phyloP scores from a whole-genome alignment of 1,139 yeast genomes.

The Suhomyces choctaworum region DNA sequence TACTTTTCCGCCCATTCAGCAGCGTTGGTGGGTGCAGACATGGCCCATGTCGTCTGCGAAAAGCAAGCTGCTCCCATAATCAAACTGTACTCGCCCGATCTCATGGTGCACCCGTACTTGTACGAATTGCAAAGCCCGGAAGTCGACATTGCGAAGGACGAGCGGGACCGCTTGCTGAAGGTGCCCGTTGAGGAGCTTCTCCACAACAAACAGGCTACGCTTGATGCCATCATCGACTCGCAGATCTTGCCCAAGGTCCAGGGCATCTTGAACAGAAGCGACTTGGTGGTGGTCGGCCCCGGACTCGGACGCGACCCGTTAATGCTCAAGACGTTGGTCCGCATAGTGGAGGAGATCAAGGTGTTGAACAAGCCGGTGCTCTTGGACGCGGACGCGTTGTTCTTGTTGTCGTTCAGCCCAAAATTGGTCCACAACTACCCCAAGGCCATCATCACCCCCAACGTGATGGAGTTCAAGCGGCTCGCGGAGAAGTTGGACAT shows the following conservation, averaged over 20 bases:
- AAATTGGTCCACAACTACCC: conserved; percentile 49
- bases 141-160: conserved; percentile 16
- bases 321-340: conserved; percentile 61
- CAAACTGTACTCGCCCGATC: conserved; percentile 85
- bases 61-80: conserved; percentile 74
- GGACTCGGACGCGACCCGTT: conserved; percentile 83
- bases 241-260: conserved; percentile 57
- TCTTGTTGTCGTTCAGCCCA: conserved; percentile 57
- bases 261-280: conserved; percentile 61
- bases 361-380: conserved; percentile 62
- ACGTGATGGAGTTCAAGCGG: conserved; percentile 79
- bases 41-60: conserved; percentile 87
- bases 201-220: conserved; percentile 10
- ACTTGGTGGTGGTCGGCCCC: conserved; percentile 87
- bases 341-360: conserved; percentile 58
- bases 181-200: conserved; percentile 23
- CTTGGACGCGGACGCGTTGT: conserved; percentile 88
- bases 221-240: conserved; percentile 37
- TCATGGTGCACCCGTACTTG: conserved; percentile 95
- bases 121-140: conserved; percentile 29
- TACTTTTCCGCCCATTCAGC: conserved; percentile 85
- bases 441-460: conserved; percentile 79
- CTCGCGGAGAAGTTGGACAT: conserved; percentile 49
- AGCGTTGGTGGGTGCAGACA: conserved; percentile 82
- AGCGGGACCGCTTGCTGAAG: conserved; percentile 17